Percentiles rank a stretch among this genome's conserved stretches.
Conservation (phyloP, 306 rosid genomes). For the Oemleria cerasiformis region DNA sequence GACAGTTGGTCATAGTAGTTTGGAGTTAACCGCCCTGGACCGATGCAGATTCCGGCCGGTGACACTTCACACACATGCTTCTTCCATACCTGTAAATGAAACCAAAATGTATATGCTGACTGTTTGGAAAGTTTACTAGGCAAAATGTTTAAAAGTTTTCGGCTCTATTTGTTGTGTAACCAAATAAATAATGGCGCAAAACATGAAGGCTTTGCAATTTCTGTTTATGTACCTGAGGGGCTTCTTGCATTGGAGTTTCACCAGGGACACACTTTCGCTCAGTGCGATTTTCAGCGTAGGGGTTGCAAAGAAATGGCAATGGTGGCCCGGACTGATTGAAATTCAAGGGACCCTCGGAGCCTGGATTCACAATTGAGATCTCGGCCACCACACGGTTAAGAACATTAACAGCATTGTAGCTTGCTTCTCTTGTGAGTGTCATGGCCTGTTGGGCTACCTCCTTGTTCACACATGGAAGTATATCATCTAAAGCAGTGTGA, state of each 20-base stretch:
- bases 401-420: conserved; percentile 24
- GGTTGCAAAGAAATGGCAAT: conserved; percentile 69
- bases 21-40: conserved; percentile 61
- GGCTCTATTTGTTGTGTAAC: neutral
- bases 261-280: conserved; percentile 35
- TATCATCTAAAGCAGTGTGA: conserved; percentile 76
- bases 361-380: conserved; percentile 30
- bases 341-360: conserved; percentile 30
- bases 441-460: conserved; percentile 46
- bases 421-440: conserved; percentile 39
- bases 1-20: conserved; percentile 38
- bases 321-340: conserved; percentile 67
- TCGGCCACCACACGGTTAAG: conserved; percentile 37
- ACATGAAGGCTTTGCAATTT: no score
- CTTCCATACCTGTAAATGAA: conserved; percentile 62
- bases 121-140: no score
- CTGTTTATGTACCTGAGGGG: conserved; percentile 34
- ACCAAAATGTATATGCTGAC: conserved; percentile 8
- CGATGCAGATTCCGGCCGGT: conserved; percentile 25
- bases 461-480: conserved; percentile 75
- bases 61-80: conserved; percentile 51
- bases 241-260: conserved; percentile 47
- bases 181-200: no score
- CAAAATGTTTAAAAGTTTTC: neutral
- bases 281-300: conserved; percentile 36